Evolutionary conservation across 148 eudicot genomes (phyloP).

Genomic region (Rhododendron griersonianum): DNA sequence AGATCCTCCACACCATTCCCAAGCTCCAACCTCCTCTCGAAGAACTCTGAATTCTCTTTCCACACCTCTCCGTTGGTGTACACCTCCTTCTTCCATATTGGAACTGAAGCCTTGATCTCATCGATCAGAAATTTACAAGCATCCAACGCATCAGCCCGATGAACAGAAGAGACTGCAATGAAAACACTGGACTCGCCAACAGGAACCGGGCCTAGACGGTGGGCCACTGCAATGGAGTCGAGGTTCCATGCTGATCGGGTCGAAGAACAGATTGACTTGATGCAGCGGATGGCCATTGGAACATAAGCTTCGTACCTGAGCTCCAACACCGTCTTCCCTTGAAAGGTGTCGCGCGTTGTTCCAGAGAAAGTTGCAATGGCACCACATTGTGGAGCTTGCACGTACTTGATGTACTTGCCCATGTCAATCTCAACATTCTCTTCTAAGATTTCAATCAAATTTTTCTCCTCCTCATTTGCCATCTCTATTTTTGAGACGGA

Average conservation of each 20-base stretch:
- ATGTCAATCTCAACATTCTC: conserved; percentile 65
- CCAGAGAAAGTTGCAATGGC: conserved; percentile 88
- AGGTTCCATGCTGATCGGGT: conserved; percentile 65
- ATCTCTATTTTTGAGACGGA: conserved; percentile 18
- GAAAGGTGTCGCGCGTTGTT: conserved; percentile 83
- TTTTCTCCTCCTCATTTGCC: conserved; percentile 37
- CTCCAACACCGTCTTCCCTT: conserved; percentile 68
- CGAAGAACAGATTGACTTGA: conserved; percentile 60
- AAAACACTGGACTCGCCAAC: conserved; percentile 91
- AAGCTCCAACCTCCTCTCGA: conserved; percentile 5
- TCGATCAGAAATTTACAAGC: conserved; percentile 81
- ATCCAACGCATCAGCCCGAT: conserved; percentile 66
- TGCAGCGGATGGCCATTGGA: conserved; percentile 79
- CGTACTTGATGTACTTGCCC: conserved; percentile 66
- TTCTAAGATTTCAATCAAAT: conserved; percentile 65
- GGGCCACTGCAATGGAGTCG: conserved; percentile 60
- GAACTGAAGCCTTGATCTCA: conserved; percentile 85
- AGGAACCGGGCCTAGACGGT: conserved; percentile 65
- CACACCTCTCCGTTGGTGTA: conserved; percentile 85
- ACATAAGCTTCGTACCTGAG: conserved; percentile 89
- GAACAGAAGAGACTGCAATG: conserved; percentile 69
- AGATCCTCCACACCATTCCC: conserved; percentile 15
- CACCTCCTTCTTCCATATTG: conserved; percentile 95
- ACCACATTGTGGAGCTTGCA: conserved; percentile 68
- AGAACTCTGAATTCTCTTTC: conserved; percentile 77